A percentile compares a stretch with the other conserved stretches of the same genome.
These are phyloP conservation scores for Sesbania bispinosa DNA, from an alignment of 306 rosid genomes.

Conservation along the genomic window DNA sequence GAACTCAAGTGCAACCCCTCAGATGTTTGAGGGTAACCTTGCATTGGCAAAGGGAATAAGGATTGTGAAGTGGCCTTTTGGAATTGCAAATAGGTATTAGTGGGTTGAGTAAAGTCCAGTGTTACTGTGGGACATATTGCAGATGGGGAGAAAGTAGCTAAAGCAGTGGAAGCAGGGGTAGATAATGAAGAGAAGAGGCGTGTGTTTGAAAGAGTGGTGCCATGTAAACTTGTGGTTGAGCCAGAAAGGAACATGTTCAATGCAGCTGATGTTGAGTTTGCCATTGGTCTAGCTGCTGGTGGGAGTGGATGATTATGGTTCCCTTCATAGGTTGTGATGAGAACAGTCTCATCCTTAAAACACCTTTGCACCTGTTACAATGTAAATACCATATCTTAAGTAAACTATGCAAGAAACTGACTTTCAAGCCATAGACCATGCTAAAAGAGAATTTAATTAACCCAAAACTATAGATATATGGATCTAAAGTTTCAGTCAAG, in stretches of 20 bases:
- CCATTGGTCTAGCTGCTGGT: slow-evolving; percentile 30
- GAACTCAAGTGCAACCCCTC: neutral
- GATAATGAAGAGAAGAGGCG: slow-evolving; percentile 27
- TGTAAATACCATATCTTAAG: neutral
- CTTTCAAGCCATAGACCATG: neutral
- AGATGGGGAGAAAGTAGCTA: slow-evolving; percentile 34
- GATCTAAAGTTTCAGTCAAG: no score
- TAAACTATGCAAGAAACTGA: neutral
- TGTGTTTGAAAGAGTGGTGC: neutral
- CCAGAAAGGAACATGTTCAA: slow-evolving; percentile 32
- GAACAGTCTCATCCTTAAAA: slow-evolving; percentile 32
- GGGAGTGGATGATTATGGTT: slow-evolving; percentile 48
- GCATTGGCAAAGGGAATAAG: slow-evolving; percentile 20
- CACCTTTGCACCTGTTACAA: slow-evolving; percentile 47
- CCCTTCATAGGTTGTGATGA: slow-evolving; percentile 48
- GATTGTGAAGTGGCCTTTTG: slow-evolving; percentile 15
- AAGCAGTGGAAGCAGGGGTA: neutral
- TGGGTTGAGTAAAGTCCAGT: slow-evolving; percentile 33
- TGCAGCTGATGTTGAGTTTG: slow-evolving; percentile 40
- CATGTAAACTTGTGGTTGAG: slow-evolving; percentile 23
- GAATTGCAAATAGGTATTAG: slow-evolving; percentile 21
- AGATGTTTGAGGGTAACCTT: slow-evolving; percentile 20
- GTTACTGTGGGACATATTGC: slow-evolving; percentile 42
- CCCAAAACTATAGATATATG: no score
- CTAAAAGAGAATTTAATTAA: neutral